Evolutionary conservation across 73 alveolate species (phyloP).

Genomic region (Blepharisma japonicum): DNA sequence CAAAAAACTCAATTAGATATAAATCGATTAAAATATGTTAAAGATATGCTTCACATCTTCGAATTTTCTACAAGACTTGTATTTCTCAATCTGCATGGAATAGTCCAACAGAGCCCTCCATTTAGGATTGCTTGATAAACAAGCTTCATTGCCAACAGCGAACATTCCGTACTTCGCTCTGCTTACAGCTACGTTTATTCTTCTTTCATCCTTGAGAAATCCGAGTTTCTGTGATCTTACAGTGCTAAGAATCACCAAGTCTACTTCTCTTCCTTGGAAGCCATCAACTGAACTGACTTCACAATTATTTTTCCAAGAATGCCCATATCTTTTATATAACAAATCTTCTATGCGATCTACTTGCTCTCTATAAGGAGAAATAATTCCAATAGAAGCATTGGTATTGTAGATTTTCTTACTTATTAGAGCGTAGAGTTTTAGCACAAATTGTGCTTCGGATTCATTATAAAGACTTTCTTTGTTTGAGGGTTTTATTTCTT

Average conservation of each 20-base stretch:
- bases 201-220: constrained; percentile 83
- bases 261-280: constrained; percentile 91
- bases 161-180: constrained; percentile 77
- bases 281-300: constrained; percentile 88
- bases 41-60: too few relatives aligned
- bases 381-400: constrained; percentile 50
- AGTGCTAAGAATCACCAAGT: constrained; percentile 76
- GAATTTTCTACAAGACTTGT: too few relatives aligned
- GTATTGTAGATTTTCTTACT: too few relatives aligned
- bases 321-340: constrained; percentile 33
- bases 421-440: too few relatives aligned
- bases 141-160: constrained; percentile 83
- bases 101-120: too few relatives aligned
- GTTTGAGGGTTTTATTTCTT: too few relatives aligned
- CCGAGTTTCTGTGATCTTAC: constrained; percentile 80
- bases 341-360: constrained; percentile 46
- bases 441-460: too few relatives aligned
- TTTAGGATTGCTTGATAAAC: too few relatives aligned
- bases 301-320: background rate
- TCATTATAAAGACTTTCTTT: too few relatives aligned
- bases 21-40: too few relatives aligned
- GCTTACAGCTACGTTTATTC: constrained; percentile 90
- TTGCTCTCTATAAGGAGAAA: constrained; percentile 49
- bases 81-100: too few relatives aligned
- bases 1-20: too few relatives aligned